Evolutionary conservation across 805 yeast species (phyloP).

Genomic region (Lipomyces chichibuensis): DNA sequence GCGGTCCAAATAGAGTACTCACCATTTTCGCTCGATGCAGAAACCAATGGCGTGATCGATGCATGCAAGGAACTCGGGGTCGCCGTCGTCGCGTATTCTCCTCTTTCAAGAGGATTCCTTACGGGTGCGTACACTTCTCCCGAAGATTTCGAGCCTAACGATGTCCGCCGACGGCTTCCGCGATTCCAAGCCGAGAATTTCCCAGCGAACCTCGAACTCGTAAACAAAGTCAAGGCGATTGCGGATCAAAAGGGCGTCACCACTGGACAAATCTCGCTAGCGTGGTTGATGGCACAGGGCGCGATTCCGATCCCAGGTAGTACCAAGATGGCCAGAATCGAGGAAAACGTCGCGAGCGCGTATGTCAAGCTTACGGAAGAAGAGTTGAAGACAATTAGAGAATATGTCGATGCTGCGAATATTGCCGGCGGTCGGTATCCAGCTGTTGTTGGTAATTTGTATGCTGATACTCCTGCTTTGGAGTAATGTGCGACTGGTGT

Average conservation of each 20-base stretch:
- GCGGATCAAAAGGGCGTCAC: constrained; percentile 54
- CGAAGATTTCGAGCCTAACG: constrained; percentile 56
- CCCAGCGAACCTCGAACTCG: constrained; percentile 55
- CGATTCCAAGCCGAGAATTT: constrained; percentile 64
- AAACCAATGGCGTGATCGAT: constrained; percentile 64
- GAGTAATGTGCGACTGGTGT: not conserved
- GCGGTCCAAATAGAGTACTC: constrained; percentile 83
- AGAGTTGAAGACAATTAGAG: constrained; percentile 25
- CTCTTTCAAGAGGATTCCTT: constrained; percentile 76
- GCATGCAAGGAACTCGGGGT: constrained; percentile 60
- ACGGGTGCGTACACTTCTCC: constrained; percentile 60
- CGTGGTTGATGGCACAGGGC: constrained; percentile 59
- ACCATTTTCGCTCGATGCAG: constrained; percentile 62
- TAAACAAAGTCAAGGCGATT: constrained; percentile 53
- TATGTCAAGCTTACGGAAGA: constrained; percentile 21
- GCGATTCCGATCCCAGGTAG: constrained; percentile 83
- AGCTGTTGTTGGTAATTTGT: not conserved
- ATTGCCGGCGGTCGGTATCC: constrained; percentile 28
- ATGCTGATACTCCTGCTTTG: constrained; percentile 1
- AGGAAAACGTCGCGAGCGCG: constrained; percentile 55
- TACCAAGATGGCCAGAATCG: constrained; percentile 59
- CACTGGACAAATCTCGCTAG: constrained; percentile 69
- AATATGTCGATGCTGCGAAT: constrained; percentile 26
- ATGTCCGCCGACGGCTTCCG: constrained; percentile 56
- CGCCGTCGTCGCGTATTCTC: constrained; percentile 80